Evolutionary conservation across 176 grass and related monocot genomes (phyloP).

Genomic region (Panicum miliaceum): DNA sequence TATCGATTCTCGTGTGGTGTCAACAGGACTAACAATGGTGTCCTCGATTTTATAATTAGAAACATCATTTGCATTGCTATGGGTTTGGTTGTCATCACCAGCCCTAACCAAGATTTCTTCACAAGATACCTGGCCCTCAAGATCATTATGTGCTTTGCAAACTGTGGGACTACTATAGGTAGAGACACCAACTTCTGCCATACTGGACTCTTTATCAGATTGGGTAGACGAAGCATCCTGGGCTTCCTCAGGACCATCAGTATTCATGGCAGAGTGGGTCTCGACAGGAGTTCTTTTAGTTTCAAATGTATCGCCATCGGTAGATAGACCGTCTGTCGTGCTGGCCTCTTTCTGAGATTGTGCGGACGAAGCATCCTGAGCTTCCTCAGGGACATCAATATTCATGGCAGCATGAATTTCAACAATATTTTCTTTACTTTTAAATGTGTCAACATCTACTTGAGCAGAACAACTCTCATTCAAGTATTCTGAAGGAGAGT

Average conservation of each 20-base stretch:
- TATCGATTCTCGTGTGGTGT: neutral
- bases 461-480: conserved; percentile 40
- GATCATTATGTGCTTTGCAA: conserved; percentile 37
- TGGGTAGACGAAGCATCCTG: neutral
- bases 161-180: conserved; percentile 12
- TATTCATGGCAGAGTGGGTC: conserved; percentile 28
- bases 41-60: neutral
- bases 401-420: conserved; percentile 24
- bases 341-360: conserved; percentile 5
- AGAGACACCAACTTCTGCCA: conserved; percentile 30
- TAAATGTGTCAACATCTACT: conserved; percentile 11
- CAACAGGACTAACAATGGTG: neutral
- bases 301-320: neutral
- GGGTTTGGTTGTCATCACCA: conserved; percentile 7
- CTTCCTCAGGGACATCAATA: conserved; percentile 28
- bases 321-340: conserved; percentile 21
- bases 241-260: conserved; percentile 25
- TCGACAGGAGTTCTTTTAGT: conserved; percentile 20
- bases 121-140: conserved; percentile 19
- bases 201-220: conserved; percentile 8
- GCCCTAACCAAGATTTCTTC: conserved; percentile 3
- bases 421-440: conserved; percentile 15
- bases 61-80: neutral
- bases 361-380: neutral
- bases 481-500: conserved; percentile 22